A percentile compares a stretch with the other conserved stretches of the same genome.
These are phyloP conservation scores for Monosporascus sp. DNA, from an alignment of 2,329 filamentous ascomycete genomes.

Conservation along the genomic window DNA sequence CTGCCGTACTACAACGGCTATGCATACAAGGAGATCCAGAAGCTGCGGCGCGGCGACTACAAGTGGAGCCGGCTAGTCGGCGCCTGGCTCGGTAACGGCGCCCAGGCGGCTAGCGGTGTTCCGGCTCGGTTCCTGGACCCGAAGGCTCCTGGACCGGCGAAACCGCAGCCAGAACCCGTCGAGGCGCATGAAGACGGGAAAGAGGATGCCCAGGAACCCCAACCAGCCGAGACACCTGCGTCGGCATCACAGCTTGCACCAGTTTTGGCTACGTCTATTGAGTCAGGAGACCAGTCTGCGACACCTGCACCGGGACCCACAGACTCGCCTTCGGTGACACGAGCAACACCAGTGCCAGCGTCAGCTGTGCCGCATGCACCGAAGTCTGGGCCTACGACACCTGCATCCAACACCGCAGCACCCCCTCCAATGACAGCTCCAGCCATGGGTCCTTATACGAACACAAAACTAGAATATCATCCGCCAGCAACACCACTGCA, in stretches of 20 bases:
- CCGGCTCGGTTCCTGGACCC: conserved; percentile 65
- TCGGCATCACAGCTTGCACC: neutral
- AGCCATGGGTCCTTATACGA: neutral
- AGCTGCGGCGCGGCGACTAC: conserved; percentile 67
- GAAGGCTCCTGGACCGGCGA: conserved; percentile 22
- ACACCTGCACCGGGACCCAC: conserved; percentile 3
- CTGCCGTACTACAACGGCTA: conserved; percentile 74
- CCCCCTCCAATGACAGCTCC: neutral
- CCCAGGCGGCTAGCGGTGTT: conserved; percentile 66
- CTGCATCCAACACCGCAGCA: neutral
- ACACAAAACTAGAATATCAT: neutral
- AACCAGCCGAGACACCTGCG: neutral
- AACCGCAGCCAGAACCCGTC: conserved; percentile 18
- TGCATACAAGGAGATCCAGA: conserved; percentile 78
- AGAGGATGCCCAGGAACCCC: conserved; percentile 2
- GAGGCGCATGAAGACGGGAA: conserved; percentile 6
- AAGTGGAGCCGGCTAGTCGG: conserved; percentile 78
- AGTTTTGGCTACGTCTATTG: neutral
- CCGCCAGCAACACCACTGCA: neutral
- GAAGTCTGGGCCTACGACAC: neutral
- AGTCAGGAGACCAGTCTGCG: conserved; percentile 1
- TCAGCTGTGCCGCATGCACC: neutral
- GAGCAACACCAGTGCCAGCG: neutral
- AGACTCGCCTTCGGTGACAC: neutral
- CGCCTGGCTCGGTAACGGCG: conserved; percentile 71